Percentiles rank a stretch among this genome's conserved stretches.
These are phyloP conservation scores for Entomortierella lignicola DNA, from an alignment of 192 early-diverging fungal genomes.

Conservation along the genomic window DNA sequence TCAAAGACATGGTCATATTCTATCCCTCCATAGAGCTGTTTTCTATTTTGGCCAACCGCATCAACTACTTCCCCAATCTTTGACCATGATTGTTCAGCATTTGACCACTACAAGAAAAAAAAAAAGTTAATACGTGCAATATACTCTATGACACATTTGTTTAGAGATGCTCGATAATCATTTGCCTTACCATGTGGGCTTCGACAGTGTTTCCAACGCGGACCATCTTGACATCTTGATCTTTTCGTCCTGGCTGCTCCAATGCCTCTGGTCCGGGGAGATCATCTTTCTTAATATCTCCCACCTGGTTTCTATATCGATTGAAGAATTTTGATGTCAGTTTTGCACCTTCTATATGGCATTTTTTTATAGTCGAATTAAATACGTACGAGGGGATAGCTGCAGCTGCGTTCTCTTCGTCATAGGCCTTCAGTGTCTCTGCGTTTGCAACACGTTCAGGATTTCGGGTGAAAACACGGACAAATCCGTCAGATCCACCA, in stretches of 20 bases:
- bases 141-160: no score
- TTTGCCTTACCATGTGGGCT: constrained; percentile 75
- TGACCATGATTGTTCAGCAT: constrained; percentile 69
- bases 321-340: no score
- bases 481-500: constrained; percentile 83
- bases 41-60: constrained; percentile 78
- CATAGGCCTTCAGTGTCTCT: constrained; percentile 56
- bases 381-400: constrained; percentile 69
- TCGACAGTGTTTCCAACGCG: constrained; percentile 78
- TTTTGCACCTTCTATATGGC: not conserved
- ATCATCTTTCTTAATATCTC: constrained; percentile 83
- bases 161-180: no score
- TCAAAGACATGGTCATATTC: constrained; percentile 99
- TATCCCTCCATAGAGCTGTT: constrained; percentile 83
- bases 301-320: constrained; percentile 77
- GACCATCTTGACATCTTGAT: constrained; percentile 93
- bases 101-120: constrained; percentile 70
- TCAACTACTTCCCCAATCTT: constrained; percentile 97
- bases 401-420: constrained; percentile 65
- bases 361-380: not conserved
- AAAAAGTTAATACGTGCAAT: not conserved
- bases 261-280: constrained; percentile 84
- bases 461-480: constrained; percentile 83
- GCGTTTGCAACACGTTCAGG: constrained; percentile 70
- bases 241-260: constrained; percentile 74